A percentile compares a stretch with the other conserved stretches of the same genome.
Conservation (phyloP, 306 rosid species). For the Cucumis melo region DNA sequence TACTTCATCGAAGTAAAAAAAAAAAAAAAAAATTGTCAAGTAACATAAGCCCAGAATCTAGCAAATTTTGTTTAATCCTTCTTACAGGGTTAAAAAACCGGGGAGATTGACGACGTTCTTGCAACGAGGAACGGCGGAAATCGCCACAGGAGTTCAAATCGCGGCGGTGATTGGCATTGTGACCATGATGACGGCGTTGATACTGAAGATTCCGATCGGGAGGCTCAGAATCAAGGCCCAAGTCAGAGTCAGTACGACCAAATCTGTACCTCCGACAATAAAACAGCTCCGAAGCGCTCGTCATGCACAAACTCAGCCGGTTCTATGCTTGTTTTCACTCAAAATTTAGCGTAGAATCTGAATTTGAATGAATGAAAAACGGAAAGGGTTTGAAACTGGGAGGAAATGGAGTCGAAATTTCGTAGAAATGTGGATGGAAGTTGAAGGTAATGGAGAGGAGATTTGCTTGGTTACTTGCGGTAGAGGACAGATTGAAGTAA, state of each 20-base stretch:
- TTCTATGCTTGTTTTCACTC: neutral
- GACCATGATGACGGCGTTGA: constrained; percentile 10
- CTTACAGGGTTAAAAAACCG: constrained; percentile 11
- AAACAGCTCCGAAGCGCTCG: constrained; percentile 94
- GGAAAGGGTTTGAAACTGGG: neutral
- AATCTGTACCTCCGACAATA: constrained; percentile 53
- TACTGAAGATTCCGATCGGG: constrained; percentile 14
- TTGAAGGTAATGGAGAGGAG: neutral
- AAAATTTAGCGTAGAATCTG: neutral
- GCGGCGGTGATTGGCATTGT: constrained; percentile 19
- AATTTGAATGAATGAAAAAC: neutral
- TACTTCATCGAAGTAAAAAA: neutral
- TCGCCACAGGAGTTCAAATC: constrained; percentile 30
- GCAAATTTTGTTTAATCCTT: no score
- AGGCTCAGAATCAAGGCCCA: constrained; percentile 25
- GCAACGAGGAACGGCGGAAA: constrained; percentile 27
- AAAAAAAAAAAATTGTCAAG: neutral
- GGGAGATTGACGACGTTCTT: constrained; percentile 22
- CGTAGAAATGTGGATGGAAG: neutral
- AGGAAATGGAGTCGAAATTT: neutral
- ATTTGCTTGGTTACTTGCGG: neutral
- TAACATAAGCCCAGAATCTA: neutral
- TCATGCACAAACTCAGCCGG: constrained; percentile 31
- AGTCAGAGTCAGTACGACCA: constrained; percentile 40
- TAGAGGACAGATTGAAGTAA: neutral